Evolutionary conservation across 2,329 filamentous ascomycete species (phyloP).

Genomic region (Epichloe coenophiala): DNA sequence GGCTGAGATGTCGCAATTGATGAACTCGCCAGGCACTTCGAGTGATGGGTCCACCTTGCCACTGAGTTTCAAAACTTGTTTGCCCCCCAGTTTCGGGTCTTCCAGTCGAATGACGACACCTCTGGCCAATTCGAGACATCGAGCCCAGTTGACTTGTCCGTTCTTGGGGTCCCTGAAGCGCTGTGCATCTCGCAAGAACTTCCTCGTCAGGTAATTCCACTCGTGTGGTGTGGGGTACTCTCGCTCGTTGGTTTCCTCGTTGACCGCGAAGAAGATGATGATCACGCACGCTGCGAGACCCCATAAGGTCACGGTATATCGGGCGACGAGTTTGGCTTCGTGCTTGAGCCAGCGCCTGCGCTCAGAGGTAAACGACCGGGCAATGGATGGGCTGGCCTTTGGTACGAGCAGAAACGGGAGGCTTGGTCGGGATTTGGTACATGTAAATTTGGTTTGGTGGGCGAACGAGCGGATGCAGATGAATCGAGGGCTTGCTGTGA

Average conservation of each 20-base stretch:
- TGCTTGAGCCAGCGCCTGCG: slow-evolving; percentile 56
- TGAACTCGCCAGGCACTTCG: slow-evolving; percentile 54
- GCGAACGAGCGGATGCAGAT: slow-evolving; percentile 15
- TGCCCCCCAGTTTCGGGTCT: slow-evolving; percentile 53
- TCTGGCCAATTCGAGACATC: slow-evolving; percentile 46
- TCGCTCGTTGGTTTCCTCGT: slow-evolving; percentile 64
- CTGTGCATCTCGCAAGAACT: slow-evolving; percentile 51
- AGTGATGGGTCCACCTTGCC: slow-evolving; percentile 48
- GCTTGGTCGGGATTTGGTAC: slow-evolving; percentile 19
- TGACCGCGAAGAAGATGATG: slow-evolving; percentile 49
- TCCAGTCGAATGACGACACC: slow-evolving; percentile 55
- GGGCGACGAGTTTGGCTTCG: slow-evolving; percentile 55
- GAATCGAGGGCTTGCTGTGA: slow-evolving; percentile 7
- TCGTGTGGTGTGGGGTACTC: slow-evolving; percentile 70
- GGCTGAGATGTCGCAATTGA: slow-evolving; percentile 53
- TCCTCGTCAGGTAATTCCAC: slow-evolving; percentile 61
- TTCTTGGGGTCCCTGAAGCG: slow-evolving; percentile 42
- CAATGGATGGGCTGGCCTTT: slow-evolving; percentile 37
- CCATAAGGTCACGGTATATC: slow-evolving; percentile 54
- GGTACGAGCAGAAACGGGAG: slow-evolving; percentile 37
- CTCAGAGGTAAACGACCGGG: slow-evolving; percentile 69
- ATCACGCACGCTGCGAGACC: slow-evolving; percentile 45
- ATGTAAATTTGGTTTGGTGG: slow-evolving; percentile 16
- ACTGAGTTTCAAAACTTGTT: slow-evolving; percentile 42
- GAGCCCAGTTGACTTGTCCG: slow-evolving; percentile 50